These are phyloP conservation scores for Alternaria brassicicola DNA, from an alignment of 2,329 filamentous ascomycete species.

Conservation along the genomic window DNA sequence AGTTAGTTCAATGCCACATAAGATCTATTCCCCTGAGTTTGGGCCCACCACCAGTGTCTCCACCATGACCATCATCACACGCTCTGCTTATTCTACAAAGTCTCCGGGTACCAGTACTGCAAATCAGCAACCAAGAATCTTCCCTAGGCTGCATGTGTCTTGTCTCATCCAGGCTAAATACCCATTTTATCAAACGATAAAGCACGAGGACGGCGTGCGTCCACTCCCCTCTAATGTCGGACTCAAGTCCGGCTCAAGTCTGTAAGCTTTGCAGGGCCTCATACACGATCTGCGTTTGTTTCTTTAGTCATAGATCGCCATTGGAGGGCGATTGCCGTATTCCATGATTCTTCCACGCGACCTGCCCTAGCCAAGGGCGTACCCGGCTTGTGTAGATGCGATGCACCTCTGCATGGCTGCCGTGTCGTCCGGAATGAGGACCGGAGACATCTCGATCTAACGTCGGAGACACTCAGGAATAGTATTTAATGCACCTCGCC, in stretches of 20 bases:
- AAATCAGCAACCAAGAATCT: background rate
- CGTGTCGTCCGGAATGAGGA: background rate
- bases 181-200: conserved; percentile 3
- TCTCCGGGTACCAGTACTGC: background rate
- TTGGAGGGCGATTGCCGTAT: background rate
- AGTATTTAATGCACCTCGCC: background rate
- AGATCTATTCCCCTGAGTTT: background rate
- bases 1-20: background rate
- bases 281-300: background rate
- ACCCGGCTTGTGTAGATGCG: background rate
- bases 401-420: background rate
- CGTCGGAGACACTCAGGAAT: background rate
- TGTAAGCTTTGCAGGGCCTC: background rate
- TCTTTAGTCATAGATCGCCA: background rate
- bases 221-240: conserved; percentile 5
- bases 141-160: background rate
- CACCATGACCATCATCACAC: background rate
- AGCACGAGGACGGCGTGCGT: background rate
- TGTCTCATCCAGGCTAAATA: conserved; percentile 7
- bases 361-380: background rate
- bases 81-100: background rate
- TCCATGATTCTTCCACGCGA: background rate
- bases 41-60: background rate
- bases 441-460: background rate
- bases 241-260: background rate